Percentiles rank a stretch among this genome's conserved stretches.
Evolutionary conservation across 2,329 filamentous ascomycete species (phyloP).

Genomic region (Xylaria sp.): DNA sequence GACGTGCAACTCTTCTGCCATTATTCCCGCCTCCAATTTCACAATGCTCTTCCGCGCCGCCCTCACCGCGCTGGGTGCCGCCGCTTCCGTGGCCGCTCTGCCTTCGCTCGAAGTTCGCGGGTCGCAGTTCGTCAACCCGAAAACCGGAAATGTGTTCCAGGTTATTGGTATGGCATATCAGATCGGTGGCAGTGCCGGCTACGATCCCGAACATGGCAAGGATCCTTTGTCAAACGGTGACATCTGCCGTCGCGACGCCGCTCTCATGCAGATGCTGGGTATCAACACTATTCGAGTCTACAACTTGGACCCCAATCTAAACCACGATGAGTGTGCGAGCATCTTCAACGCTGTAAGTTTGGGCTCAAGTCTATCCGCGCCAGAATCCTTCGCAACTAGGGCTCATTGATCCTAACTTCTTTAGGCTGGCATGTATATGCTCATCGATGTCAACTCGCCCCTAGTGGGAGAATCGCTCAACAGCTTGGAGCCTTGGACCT

Average conservation of each 20-base stretch:
- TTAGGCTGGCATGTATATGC: conserved; percentile 67
- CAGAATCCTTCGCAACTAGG: not conserved
- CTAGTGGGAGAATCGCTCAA: conserved; percentile 62
- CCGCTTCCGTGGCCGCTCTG: conserved; percentile 61
- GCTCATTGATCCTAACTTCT: not conserved
- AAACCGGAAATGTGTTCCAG: conserved; percentile 65
- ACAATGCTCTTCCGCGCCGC: conserved; percentile 49
- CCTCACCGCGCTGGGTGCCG: conserved; percentile 59
- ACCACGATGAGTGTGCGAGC: conserved; percentile 70
- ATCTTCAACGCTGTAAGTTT: conserved; percentile 65
- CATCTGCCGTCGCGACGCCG: conserved; percentile 67
- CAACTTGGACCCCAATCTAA: conserved; percentile 68
- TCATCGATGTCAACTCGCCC: conserved; percentile 72
- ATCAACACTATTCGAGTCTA: conserved; percentile 74
- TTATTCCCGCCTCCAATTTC: not conserved
- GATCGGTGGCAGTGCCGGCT: conserved; percentile 68
- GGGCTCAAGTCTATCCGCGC: not conserved
- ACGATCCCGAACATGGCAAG: conserved; percentile 57
- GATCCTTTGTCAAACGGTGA: conserved; percentile 66
- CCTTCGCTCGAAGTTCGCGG: conserved; percentile 61
- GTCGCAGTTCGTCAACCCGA: conserved; percentile 64
- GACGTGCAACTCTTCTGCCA: conserved; percentile 2
- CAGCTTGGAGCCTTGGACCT: conserved; percentile 60
- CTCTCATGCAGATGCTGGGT: conserved; percentile 67
- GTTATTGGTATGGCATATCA: conserved; percentile 73